These are phyloP conservation scores for Glutinoglossum americanum DNA, from an alignment of 495 filamentous ascomycete genomes.

Conservation along the genomic window DNA sequence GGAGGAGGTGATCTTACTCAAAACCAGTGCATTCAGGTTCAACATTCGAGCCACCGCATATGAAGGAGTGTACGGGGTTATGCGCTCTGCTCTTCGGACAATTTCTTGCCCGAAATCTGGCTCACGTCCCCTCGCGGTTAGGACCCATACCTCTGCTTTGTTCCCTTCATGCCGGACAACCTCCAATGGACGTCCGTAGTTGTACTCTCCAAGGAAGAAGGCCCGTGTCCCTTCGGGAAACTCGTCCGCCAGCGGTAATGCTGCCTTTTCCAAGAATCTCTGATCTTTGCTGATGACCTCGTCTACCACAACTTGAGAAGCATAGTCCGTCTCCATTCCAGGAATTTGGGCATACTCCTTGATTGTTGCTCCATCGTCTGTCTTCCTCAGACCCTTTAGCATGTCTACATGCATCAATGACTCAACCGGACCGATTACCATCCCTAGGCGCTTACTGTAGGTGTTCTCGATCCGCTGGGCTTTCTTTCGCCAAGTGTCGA, in stretches of 20 bases:
- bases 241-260: slow-evolving; percentile 74
- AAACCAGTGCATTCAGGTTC: slow-evolving; percentile 57
- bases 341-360: slow-evolving; percentile 87
- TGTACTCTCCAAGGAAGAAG: slow-evolving; percentile 93
- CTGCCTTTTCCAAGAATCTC: slow-evolving; percentile 74
- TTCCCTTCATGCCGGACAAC: slow-evolving; percentile 52
- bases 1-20: slow-evolving; percentile 89
- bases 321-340: slow-evolving; percentile 80
- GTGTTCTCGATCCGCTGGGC: slow-evolving; percentile 58
- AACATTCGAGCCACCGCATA: slow-evolving; percentile 68
- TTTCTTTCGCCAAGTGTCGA: slow-evolving; percentile 67
- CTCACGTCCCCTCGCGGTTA: slow-evolving; percentile 42
- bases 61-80: slow-evolving; percentile 61
- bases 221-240: slow-evolving; percentile 62
- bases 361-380: slow-evolving; percentile 69
- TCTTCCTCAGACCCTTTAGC: slow-evolving; percentile 76
- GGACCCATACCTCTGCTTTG: slow-evolving; percentile 57
- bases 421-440: slow-evolving; percentile 71
- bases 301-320: slow-evolving; percentile 75
- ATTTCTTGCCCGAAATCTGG: slow-evolving; percentile 61
- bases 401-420: slow-evolving; percentile 79
- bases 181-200: slow-evolving; percentile 75
- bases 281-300: slow-evolving; percentile 79
- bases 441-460: slow-evolving; percentile 79
- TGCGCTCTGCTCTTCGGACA: slow-evolving; percentile 39